Evolutionary conservation across 176 grass and related monocot species (phyloP), one percentile per base, ranked within the genome.

Genomic region (Carex kokanica): DNA sequence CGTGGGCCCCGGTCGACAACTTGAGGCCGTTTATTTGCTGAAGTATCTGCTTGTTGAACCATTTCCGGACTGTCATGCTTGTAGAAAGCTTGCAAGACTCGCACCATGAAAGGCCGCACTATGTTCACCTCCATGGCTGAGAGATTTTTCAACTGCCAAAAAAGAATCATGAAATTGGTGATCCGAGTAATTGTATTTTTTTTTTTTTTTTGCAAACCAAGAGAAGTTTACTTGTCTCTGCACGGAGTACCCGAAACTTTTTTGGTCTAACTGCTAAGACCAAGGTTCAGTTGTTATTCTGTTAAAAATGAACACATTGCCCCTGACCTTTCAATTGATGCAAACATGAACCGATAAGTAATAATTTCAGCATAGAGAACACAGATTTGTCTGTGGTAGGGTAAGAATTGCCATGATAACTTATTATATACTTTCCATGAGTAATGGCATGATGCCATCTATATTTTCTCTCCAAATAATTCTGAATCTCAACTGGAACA

Each of bases 111-210:
- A 51, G 96, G 93, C 4, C 93, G 89, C 13, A 98, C 86, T n/a
- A 98, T 86, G 68, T 98, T 98, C 49, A 98, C 96, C 89, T 98
- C 95, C 95, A 98, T 94, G 71, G 95, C 92, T 64, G 92, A 95
- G 56, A 95, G 90, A 95, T 98, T 98, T 98, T 98, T 98, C 5
- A 98, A 90, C 93, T 98, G 84, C 54, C 13, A 21, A 34, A 88
- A 41, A 10, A 8, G 3, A 79, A 58, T 40, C 13, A 17, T 29
- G 12, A 75, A 78, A 43, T 18, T 52, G 54, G 2, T 15, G 72
- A 29, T 29, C 52, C 21, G 24, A 53, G 11, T 27, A 52, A 55
- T 16, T 55, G 47, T 31, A 54, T 11, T 11, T 11, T 49, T 11
- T 11, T 49, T 49, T 49, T 49, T 2, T 49, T 11, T 21, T 53